Base-by-base conservation (phyloP, 768 basidiomycete species). In the Russula olivacea region DNA sequence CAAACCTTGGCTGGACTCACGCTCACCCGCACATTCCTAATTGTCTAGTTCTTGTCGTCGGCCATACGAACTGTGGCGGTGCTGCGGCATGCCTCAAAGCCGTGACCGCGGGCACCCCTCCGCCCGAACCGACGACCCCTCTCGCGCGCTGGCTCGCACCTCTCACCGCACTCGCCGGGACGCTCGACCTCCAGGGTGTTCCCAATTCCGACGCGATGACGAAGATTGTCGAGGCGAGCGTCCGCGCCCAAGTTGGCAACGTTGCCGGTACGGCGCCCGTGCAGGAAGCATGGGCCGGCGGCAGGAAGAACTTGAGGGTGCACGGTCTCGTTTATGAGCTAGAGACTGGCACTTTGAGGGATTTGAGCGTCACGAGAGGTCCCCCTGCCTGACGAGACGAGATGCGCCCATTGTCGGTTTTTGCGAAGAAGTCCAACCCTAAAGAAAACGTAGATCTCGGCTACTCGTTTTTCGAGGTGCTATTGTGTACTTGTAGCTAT, bases 31-130 rank as follows among this genome's bases (percentile, higher is more conserved):
- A 32, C 14, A 9, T n/a, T 69, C 38, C 15, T 12, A 36, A 36
- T 45, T n/a, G 9, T n/a, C n/a, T 45, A 92, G 90, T 95, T 64
- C 77, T 91, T 65, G 76, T 95, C 68, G 89, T 87, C 28, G 93
- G 93, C 19, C 93, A 96, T 72, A 85, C 87, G 12, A 77, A 83
- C 59, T 96, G 93, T 71, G 93, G 91, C 59, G 93, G 93, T 56
- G 88, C 83, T 3, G 72, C 75, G 0, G 84, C 86, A 5, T 83
- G 83, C 54, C 74, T 83, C 45, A 68, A 71, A 0, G 81, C 83
- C 48, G 78, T 76, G 74, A 17, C 58, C 67, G 8, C 23, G 68
- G 77, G 55, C 58, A 70, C 30, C 59, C 72, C 71, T 30, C 73
- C 68, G 34, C 70, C 72, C 25, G 68, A 50, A n/a, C 30, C 34